Evolutionary conservation across 2,329 filamentous ascomycete genomes (phyloP).

Genomic region (Samsoniella hepiali): DNA sequence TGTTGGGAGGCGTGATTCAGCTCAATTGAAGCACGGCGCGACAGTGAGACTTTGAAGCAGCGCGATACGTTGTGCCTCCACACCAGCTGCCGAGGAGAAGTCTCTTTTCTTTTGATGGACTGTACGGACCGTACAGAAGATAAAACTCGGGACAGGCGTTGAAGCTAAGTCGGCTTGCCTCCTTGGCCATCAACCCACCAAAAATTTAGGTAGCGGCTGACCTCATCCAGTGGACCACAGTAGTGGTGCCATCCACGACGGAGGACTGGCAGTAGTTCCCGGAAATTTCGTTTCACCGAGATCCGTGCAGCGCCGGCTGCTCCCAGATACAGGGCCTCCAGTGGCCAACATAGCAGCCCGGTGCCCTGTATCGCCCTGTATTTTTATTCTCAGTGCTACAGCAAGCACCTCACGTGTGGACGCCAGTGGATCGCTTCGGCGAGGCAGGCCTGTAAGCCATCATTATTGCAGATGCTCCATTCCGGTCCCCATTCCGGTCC

Average conservation of each 20-base stretch:
- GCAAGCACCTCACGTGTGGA: not conserved
- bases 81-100: not conserved
- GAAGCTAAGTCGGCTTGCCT: slow-evolving; percentile 6
- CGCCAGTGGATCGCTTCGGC: not conserved
- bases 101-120: not conserved
- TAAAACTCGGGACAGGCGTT: slow-evolving; percentile 1
- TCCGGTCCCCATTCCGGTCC: not conserved
- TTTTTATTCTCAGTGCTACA: not conserved
- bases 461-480: not conserved
- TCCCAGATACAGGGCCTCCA: not conserved
- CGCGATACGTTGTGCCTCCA: not conserved
- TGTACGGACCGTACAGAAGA: not conserved
- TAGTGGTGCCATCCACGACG: not conserved
- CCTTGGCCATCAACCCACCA: slow-evolving; percentile 13
- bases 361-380: not conserved
- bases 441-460: not conserved
- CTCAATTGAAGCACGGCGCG: slow-evolving; percentile 8
- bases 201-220: slow-evolving; percentile 19
- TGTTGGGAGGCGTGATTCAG: slow-evolving; percentile 18
- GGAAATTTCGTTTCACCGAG: slow-evolving; percentile 13
- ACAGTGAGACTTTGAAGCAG: slow-evolving; percentile 8
- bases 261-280: not conserved
- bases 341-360: not conserved
- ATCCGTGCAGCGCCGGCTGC: not conserved
- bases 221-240: slow-evolving; percentile 15